Base-by-base conservation (phyloP, 805 yeast genomes). In the Candida qinlingensis region DNA sequence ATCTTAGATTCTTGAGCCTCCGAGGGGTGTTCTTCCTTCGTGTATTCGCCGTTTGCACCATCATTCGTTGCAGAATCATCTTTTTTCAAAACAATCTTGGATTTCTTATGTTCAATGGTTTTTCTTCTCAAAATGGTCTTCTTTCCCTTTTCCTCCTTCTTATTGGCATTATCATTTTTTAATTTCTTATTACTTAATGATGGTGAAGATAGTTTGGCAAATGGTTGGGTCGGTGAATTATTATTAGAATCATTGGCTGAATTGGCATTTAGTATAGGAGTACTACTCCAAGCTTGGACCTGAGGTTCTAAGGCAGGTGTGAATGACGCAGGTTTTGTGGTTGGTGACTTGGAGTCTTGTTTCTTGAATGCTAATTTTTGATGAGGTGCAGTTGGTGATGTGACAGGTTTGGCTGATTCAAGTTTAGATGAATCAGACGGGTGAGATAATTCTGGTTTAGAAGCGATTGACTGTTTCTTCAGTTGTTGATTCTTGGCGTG, bases 81-180 rank as follows among this genome's bases (percentile, higher is more conserved):
- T 31, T 36, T 47, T 34, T 49, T 42, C 27, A 42, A n/a, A n/a
- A 29, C 33, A n/a, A 36, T 25, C 36, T 40, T 45, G 6, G 43
- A 34, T 27, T 39, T 44, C 29, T 41, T 48, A 38, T 37, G 37
- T 9, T 47, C 50, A 4, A 11, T 25, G 9, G n/a, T 39, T 37
- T 48, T 51, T 43, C 49, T 51, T 37, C 43, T 48, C 41, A 51
- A 43, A 11, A 51, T 46, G 10, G 47, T 44, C 11, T 48, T 51
- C 30, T 43, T 49, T 13, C 47, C 39, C 30, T 35, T 34, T 4
- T 42, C 38, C 6, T 44, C 39, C 12, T 46, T 39, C 5, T 44
- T 37, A 7, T 9, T 28, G 3, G 29, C 30, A 27, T 12, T 39
- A 10, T 41, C 45, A 25, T 37, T n/a, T 31, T 37, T 47, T 25